Conservation (phyloP, 1,139 yeast genomes). For the Pichia sp. region DNA sequence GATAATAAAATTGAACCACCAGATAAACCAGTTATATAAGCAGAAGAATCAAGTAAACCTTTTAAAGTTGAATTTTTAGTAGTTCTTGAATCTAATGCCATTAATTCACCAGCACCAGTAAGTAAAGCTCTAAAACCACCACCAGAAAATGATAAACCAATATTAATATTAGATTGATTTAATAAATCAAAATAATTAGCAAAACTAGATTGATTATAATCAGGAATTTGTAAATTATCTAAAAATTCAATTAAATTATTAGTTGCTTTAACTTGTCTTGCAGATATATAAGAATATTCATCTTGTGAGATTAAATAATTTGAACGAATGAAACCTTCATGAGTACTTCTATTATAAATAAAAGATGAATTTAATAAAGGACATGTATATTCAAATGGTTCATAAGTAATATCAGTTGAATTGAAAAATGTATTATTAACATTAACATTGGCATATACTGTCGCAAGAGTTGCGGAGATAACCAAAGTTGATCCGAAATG, state of each 20-base stretch:
- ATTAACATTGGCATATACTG: no score
- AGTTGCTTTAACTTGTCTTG: slow-evolving; percentile 19
- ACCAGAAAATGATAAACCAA: slow-evolving; percentile 68
- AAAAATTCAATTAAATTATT: slow-evolving; percentile 20
- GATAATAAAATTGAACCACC: slow-evolving; percentile 66
- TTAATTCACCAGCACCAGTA: slow-evolving; percentile 55
- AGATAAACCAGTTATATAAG: slow-evolving; percentile 58
- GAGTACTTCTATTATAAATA: slow-evolving; percentile 10
- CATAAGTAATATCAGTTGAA: no score
- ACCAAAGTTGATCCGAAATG: no score
- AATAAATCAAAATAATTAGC: slow-evolving; percentile 18
- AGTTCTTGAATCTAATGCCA: slow-evolving; percentile 44
- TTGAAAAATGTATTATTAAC: no score
- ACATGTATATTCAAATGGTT: slow-evolving; percentile 19
- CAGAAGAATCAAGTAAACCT: slow-evolving; percentile 48
- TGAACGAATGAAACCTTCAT: slow-evolving; percentile 21
- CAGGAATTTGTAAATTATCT: slow-evolving; percentile 22
- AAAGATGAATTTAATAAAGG: slow-evolving; percentile 19
- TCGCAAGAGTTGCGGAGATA: no score
- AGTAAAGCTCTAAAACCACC: slow-evolving; percentile 71
- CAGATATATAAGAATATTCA: slow-evolving; percentile 24
- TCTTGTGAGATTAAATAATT: slow-evolving; percentile 21
- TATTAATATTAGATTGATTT: slow-evolving; percentile 18
- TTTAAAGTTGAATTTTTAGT: slow-evolving; percentile 33
- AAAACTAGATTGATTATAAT: slow-evolving; percentile 20